Base-by-base conservation (phyloP, 495 filamentous ascomycete genomes). In the Aspergillus coremiiformis region DNA sequence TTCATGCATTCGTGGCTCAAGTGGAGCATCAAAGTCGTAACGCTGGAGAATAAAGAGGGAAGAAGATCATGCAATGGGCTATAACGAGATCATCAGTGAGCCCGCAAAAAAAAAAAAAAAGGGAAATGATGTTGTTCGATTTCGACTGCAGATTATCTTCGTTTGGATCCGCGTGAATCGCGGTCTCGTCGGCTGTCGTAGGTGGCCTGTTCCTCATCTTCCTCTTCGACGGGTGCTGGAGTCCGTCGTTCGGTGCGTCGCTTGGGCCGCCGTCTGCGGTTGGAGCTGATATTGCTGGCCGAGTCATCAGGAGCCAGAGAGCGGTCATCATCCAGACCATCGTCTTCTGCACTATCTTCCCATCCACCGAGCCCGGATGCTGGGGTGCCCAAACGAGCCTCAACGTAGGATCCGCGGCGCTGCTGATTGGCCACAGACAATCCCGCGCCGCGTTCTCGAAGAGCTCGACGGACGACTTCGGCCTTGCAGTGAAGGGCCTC, bases 401-500 rank as follows among this genome's bases (percentile, higher is more conserved):
- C 80, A 10, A 70, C 72, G 29, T 57, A 59, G 2, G 67, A 67
- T 14, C 79, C 80, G 15, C 86, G 77, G 12, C 89, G 80, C 45
- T 80, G 78, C 66, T 93, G 90, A 55, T 83, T 79, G 32, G 84
- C 85, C 69, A 92, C 81, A 4, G 85, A 79, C 5, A 96, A 72
- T 1, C 87, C 90, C 11, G 88, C 86, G 20, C 83, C 80, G 17
- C 91, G 84, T 58, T 90, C 84, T 5, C 90, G 83, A 2, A 97
- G 78, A 2, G 84, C 79, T 12, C 79, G 81, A 0, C 94, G 86
- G 15, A 98, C 87, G 0, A 74, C 64, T 60, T 97, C 89, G 14
- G 94, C 90, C 60, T 84, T 86, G 58, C 77, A 75, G 60, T 98
- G 94, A 26, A 98, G 80, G 39, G 82, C 86, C 70, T 97, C 94